Base-by-base conservation (phyloP, 306 rosid genomes). In the Styphnolobium japonicum region DNA sequence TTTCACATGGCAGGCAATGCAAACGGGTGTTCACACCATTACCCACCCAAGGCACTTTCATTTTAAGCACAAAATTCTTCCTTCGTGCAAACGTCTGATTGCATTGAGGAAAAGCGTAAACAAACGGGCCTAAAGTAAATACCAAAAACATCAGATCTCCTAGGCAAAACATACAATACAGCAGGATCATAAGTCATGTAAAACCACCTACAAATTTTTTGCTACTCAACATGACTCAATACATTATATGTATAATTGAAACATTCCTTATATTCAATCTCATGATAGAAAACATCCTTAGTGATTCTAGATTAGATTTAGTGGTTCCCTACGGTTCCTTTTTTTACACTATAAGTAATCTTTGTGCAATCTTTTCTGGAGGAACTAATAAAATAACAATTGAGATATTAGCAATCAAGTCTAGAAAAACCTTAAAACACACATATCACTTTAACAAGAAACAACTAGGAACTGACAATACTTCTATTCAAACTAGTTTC, bases 141-240 rank as follows among this genome's bases (percentile, higher is more conserved):
- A 69, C 60, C 6, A 51, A 63, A 79, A 67, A 46, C 34, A 72
- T 45, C 49, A 34, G 8, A 39, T 19, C 42, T 57, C 29, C 4
- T 0, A 3, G 33, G 75, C n/a, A 75, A 83, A 67, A 62, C 22
- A 55, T 61, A 75, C 14, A 34, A 23, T 4, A n/a, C 16, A 19
- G 51, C 73, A 80, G 49, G 11, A 83, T 46, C 25, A 31, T 29
- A 66, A 37, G 61, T 52, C 43, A 36, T 4, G 67, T 52, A 72
- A 18, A 71, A 37, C 22, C 78, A 79, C 33, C 23, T 21, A 43
- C 6, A 21, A 10, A 1, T 2, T 42, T 78, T 14, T 79, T 10
- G 19, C 18, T 31, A 63, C 53, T 39, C 12, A 36, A 60, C 51
- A 71, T 16, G 11, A 48, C 9, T 34, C 45, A 46, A 12, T 67